A percentile compares a stretch with the other conserved stretches of the same genome.
Evolutionary conservation across 2,329 filamentous ascomycete species (phyloP).

Genomic region (Podosphaera leucotricha): DNA sequence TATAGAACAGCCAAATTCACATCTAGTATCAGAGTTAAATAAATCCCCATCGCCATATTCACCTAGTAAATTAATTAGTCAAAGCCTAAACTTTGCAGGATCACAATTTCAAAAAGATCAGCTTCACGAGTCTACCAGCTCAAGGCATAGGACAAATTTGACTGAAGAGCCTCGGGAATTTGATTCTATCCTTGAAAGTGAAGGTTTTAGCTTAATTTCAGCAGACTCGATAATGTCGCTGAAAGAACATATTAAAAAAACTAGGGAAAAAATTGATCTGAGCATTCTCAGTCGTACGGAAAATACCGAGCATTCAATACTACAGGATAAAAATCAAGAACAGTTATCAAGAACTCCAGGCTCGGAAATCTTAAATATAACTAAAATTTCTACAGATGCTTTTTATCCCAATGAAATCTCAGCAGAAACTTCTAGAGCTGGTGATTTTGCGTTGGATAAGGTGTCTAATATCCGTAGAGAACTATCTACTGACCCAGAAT

Average conservation of each 20-base stretch:
- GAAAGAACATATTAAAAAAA: constrained; percentile 19
- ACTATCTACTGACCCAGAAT: not conserved
- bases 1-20: constrained; percentile 3
- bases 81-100: not conserved
- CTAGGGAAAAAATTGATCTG: constrained; percentile 5
- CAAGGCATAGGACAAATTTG: constrained; percentile 14
- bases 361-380: not conserved
- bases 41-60: constrained; percentile 4
- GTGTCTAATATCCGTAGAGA: not conserved
- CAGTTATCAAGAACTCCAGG: not conserved
- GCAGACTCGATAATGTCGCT: constrained; percentile 27
- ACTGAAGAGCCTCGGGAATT: constrained; percentile 20
- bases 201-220: constrained; percentile 33
- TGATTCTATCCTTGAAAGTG: constrained; percentile 31
- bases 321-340: not conserved
- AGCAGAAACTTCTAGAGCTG: not conserved
- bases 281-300: not conserved
- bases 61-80: not conserved
- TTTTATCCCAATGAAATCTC: not conserved
- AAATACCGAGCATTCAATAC: not conserved
- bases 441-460: not conserved
- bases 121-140: not conserved
- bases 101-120: not conserved
- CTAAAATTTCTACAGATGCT: not conserved
- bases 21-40: constrained; percentile 1